These are phyloP conservation scores for Lasiodiplodia gonubiensis DNA, from an alignment of 2,329 filamentous ascomycete species.

Conservation along the genomic window DNA sequence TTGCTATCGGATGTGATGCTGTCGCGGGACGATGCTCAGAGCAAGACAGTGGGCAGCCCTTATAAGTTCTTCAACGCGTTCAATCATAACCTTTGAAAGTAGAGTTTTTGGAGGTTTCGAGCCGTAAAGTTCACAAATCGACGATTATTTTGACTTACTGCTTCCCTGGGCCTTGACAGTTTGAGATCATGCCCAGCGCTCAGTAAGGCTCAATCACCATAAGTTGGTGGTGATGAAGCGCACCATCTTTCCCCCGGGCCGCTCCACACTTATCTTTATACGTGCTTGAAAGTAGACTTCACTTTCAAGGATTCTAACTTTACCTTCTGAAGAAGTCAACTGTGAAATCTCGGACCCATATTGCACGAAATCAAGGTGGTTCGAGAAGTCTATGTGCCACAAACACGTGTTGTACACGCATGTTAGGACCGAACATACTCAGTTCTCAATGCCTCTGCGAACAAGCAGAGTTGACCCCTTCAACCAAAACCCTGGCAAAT, in stretches of 20 bases:
- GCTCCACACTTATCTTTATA: not conserved
- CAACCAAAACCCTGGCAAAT: too few relatives aligned
- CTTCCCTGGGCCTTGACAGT: not conserved
- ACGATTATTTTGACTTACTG: too few relatives aligned
- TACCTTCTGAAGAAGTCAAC: not conserved
- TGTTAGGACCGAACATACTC: not conserved
- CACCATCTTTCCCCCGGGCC: not conserved
- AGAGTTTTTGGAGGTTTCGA: too few relatives aligned
- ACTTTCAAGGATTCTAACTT: not conserved
- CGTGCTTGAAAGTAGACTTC: not conserved
- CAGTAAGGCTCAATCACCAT: not conserved
- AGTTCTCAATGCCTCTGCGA: not conserved
- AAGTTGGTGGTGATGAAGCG: not conserved
- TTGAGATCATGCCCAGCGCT: not conserved
- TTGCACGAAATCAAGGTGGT: not conserved
- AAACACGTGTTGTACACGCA: not conserved
- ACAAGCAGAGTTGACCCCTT: too few relatives aligned
- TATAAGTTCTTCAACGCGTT: too few relatives aligned
- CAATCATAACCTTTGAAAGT: too few relatives aligned
- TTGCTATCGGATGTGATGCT: too few relatives aligned
- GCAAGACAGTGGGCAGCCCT: too few relatives aligned
- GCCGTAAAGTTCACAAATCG: too few relatives aligned
- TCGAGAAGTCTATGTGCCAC: not conserved
- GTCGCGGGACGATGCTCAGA: too few relatives aligned
- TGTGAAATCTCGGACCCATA: too few relatives aligned